Evolutionary conservation across 768 basidiomycete genomes (phyloP), one percentile per base, ranked within the genome.

Genomic region (Clitopilus hobsonii): DNA sequence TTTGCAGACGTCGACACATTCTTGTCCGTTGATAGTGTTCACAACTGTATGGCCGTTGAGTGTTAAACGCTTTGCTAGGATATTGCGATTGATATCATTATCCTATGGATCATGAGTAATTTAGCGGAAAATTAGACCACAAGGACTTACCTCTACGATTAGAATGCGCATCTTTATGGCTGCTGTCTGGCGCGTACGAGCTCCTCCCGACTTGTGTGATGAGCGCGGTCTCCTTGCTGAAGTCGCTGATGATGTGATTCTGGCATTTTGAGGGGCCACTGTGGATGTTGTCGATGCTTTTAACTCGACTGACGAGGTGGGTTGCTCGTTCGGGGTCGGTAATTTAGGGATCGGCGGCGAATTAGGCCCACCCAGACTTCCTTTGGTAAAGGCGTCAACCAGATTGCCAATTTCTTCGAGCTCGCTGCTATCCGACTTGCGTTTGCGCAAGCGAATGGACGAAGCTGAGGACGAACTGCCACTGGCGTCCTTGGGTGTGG

Each of bases 21-120:
- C 88, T 66, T 88, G 88, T 2, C 91, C 90, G 63, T 94, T 90
- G 1, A 80, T 83, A 1, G 83, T 82, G 52, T 80, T 79, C 8
- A 83, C 71, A 5, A 91, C 86, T 11, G 66, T 74, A 58, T 91
- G 87, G 0, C 85, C 86, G 61, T 84, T 85, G 58, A 83, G 71
- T 13, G 74, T 73, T 49, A 94, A 72, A 11, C 89, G 77, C 64
- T 89, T 89, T 6, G 77, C 76, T 0, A 93, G 74, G 20, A 93
- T 83, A 49, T 73, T 78, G 7, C 84, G 81, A 64, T 93, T 92
- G 62, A 91, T 82, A 41, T 80, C 76, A 60, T 91, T 86, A 61
- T 89, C 87, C 84, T 88, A 22, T 4, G 29, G 14, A 13, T 2
- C 27, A 24, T 5, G 32, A 38, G 22, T 2, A 36, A 48, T 8